These are phyloP conservation scores for Phlyctochytrium bullatum DNA, from an alignment of 192 early-diverging fungal genomes.

Conservation along the genomic window DNA sequence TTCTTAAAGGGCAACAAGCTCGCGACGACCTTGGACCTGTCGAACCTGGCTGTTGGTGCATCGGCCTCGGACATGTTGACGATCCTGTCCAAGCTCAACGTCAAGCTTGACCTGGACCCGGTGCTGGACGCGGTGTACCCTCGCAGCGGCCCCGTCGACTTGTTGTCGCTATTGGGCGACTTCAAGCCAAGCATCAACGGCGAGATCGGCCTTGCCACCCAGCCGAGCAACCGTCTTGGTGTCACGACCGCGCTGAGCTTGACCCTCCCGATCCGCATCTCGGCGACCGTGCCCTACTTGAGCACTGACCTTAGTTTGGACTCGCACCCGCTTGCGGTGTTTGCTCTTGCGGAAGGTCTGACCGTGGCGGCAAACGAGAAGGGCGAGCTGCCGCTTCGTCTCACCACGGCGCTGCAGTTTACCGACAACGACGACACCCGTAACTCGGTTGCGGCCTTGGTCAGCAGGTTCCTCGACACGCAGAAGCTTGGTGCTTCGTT, in stretches of 20 bases:
- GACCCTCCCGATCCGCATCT: constrained; percentile 15
- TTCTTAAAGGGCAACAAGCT: constrained; percentile 4
- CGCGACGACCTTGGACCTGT: background rate
- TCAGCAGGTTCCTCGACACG: constrained; percentile 11
- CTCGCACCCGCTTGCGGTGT: constrained; percentile 12
- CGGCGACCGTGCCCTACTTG: constrained; percentile 18
- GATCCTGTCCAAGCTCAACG: constrained; percentile 17
- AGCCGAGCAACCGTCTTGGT: constrained; percentile 14
- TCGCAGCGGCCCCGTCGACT: constrained; percentile 9
- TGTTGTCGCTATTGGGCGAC: background rate
- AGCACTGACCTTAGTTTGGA: constrained; percentile 15
- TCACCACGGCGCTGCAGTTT: constrained; percentile 12
- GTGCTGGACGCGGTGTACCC: constrained; percentile 20
- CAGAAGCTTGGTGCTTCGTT: constrained; percentile 3
- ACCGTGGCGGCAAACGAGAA: background rate
- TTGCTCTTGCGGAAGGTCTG: background rate
- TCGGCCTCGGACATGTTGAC: constrained; percentile 14
- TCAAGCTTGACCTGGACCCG: constrained; percentile 19
- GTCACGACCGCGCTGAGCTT: constrained; percentile 8
- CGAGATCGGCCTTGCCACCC: constrained; percentile 6
- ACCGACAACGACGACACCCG: constrained; percentile 28
- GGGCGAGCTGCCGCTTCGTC: background rate
- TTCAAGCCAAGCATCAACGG: constrained; percentile 9
- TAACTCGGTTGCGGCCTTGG: constrained; percentile 14
- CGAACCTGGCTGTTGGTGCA: background rate